Conservation (phyloP, 352 stramenopile species). For the Globisporangium barbulae region DNA sequence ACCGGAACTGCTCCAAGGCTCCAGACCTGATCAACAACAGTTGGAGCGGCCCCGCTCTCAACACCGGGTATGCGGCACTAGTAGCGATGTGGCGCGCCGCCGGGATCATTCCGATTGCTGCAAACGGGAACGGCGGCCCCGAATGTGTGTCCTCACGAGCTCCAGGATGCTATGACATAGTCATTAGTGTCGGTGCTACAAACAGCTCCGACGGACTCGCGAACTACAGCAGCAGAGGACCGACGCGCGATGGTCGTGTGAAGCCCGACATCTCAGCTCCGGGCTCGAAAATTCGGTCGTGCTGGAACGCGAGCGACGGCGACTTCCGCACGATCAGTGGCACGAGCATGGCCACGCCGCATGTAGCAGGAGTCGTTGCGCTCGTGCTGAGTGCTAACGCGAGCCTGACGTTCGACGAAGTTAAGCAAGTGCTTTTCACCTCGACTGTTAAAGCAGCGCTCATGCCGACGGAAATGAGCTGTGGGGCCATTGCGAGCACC, state of each 20-base stretch:
- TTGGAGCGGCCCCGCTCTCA: conserved; percentile 10
- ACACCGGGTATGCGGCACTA: not conserved
- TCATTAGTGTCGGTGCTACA: not conserved
- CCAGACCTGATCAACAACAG: conserved; percentile 28
- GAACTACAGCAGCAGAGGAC: conserved; percentile 1
- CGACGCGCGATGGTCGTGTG: not conserved
- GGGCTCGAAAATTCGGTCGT: not conserved
- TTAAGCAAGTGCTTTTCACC: not conserved
- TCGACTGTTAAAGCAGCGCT: not conserved
- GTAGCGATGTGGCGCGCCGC: not conserved
- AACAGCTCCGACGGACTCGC: not conserved
- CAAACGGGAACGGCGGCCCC: not conserved
- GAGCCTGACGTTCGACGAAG: not conserved
- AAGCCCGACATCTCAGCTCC: not conserved
- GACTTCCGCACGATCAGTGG: not conserved
- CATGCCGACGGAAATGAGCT: not conserved
- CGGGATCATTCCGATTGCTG: not conserved
- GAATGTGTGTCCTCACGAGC: not conserved
- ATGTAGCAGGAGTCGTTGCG: not conserved
- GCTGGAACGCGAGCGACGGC: not conserved
- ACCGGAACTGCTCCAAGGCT: conserved; percentile 22
- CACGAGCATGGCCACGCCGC: not conserved
- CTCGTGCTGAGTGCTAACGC: not conserved
- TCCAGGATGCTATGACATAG: not conserved
- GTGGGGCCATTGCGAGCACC: not conserved